Percentiles rank a stretch among this genome's conserved stretches.
These are phyloP conservation scores for Ceratocystis colombiana DNA, from an alignment of 2,329 filamentous ascomycete genomes.

Conservation along the genomic window DNA sequence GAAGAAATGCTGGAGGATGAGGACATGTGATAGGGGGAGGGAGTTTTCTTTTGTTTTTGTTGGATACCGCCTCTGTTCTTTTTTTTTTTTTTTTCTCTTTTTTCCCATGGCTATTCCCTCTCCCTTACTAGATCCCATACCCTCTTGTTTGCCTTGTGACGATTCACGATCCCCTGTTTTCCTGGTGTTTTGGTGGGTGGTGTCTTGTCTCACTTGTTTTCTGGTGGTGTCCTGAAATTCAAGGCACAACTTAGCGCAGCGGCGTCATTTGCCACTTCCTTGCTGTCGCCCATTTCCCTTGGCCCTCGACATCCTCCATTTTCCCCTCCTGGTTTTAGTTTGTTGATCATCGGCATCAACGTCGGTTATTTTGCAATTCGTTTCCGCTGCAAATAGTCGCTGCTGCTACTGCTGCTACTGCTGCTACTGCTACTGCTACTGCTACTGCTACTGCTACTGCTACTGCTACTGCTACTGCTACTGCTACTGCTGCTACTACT, in stretches of 20 bases:
- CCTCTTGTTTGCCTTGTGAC: slow-evolving; percentile 12
- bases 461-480: neutral
- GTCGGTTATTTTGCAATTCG: no score
- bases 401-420: no score
- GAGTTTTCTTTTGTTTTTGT: neutral
- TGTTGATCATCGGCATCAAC: neutral
- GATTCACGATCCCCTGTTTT: slow-evolving; percentile 19
- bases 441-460: neutral
- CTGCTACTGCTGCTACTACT: neutral
- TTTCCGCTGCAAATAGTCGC: no score
- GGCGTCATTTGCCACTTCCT: slow-evolving; percentile 6
- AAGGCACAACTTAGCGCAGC: neutral
- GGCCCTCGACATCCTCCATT: neutral
- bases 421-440: neutral
- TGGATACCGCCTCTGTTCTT: slow-evolving; percentile 5
- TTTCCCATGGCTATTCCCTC: slow-evolving; percentile 17
- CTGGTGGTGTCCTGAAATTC: slow-evolving; percentile 15
- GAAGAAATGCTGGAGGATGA: slow-evolving; percentile 47
- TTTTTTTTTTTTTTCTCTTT: slow-evolving; percentile 25
- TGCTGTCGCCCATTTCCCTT: neutral
- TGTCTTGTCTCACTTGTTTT: slow-evolving; percentile 4
- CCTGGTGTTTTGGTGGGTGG: neutral
- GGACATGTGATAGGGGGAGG: slow-evolving; percentile 23
- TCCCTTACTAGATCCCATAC: slow-evolving; percentile 16
- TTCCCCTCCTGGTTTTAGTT: neutral